phyloP scores from a whole-genome alignment of 352 stramenopile genomes.

The Achlya hypogyna region DNA sequence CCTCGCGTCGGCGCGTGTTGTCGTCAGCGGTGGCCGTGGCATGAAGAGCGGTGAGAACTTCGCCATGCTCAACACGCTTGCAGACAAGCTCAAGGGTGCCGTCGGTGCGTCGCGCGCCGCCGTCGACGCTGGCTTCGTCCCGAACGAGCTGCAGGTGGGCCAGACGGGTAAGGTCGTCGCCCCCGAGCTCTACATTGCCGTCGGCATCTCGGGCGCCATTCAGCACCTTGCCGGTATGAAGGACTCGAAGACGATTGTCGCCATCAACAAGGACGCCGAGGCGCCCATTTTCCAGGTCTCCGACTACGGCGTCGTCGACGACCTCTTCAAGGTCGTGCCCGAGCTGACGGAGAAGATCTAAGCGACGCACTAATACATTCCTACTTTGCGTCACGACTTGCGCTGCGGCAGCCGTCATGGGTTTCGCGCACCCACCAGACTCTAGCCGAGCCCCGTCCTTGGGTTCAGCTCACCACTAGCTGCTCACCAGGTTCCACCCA shows the following conservation, averaged over 20 bases:
- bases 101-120: conserved; percentile 96
- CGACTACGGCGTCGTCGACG: conserved; percentile 97
- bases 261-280: conserved; percentile 99
- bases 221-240: conserved; percentile 99
- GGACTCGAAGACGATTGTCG: conserved; percentile 99
- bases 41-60: conserved; percentile 99
- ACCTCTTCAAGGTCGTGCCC: conserved; percentile 96
- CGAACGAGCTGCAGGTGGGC: conserved; percentile 98
- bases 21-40: conserved; percentile 94
- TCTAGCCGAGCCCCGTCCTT: neutral
- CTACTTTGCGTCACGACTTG: neutral
- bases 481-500: no score
- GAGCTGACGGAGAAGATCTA: conserved; percentile 97
- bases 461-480: neutral
- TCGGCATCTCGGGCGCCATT: conserved; percentile 97
- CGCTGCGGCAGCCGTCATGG: neutral
- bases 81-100: conserved; percentile 95
- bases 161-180: conserved; percentile 99
- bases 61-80: conserved; percentile 94
- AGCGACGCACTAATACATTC: conserved; percentile 19
- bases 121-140: conserved; percentile 97
- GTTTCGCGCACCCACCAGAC: neutral
- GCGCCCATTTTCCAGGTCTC: conserved; percentile 98
- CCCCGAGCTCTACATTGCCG: conserved; percentile 95
- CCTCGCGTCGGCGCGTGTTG: conserved; percentile 87